Evolutionary conservation across 805 yeast species (phyloP).

Genomic region (Barnettozyma vustinii): DNA sequence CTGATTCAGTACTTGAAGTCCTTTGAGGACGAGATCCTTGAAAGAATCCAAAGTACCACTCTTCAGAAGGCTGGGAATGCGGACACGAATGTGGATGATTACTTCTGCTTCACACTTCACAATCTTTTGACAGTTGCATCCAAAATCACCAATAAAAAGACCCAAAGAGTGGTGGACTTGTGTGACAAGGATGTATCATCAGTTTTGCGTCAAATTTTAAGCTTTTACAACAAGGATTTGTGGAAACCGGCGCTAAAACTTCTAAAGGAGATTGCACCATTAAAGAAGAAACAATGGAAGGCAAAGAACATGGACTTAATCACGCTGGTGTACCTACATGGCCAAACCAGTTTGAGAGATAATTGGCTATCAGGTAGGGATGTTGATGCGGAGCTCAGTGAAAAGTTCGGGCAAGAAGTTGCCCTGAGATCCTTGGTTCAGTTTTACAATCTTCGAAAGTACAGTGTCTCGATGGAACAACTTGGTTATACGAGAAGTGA

Average conservation of each 20-base stretch:
- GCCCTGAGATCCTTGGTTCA: slow-evolving; percentile 76
- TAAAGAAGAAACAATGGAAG: slow-evolving; percentile 93
- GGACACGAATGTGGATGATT: slow-evolving; percentile 25
- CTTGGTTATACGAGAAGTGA: slow-evolving; percentile 48
- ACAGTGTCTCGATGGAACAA: slow-evolving; percentile 44
- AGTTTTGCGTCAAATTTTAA: slow-evolving; percentile 48
- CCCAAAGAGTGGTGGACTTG: slow-evolving; percentile 65
- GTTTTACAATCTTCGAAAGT: slow-evolving; percentile 63
- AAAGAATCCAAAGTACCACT: slow-evolving; percentile 26
- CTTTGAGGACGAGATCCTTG: slow-evolving; percentile 22
- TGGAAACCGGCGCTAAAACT: slow-evolving; percentile 69
- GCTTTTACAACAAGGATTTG: slow-evolving; percentile 55
- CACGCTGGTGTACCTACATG: slow-evolving; percentile 76
- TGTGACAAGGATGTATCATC: slow-evolving; percentile 62
- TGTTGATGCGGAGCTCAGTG: slow-evolving; percentile 64
- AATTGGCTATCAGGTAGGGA: slow-evolving; percentile 87
- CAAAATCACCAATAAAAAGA: slow-evolving; percentile 56
- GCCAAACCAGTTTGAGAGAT: slow-evolving; percentile 67
- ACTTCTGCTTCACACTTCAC: slow-evolving; percentile 42
- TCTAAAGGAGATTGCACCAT: slow-evolving; percentile 77
- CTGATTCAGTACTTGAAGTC: slow-evolving; percentile 16
- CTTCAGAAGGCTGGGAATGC: neutral
- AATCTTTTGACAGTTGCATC: slow-evolving; percentile 53
- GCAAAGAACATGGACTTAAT: slow-evolving; percentile 89
- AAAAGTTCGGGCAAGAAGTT: slow-evolving; percentile 79